A percentile compares a stretch with the other conserved stretches of the same genome.
These are phyloP conservation scores for Annona cherimola DNA, from an alignment of 164 flowering plant genomes.

Conservation along the genomic window DNA sequence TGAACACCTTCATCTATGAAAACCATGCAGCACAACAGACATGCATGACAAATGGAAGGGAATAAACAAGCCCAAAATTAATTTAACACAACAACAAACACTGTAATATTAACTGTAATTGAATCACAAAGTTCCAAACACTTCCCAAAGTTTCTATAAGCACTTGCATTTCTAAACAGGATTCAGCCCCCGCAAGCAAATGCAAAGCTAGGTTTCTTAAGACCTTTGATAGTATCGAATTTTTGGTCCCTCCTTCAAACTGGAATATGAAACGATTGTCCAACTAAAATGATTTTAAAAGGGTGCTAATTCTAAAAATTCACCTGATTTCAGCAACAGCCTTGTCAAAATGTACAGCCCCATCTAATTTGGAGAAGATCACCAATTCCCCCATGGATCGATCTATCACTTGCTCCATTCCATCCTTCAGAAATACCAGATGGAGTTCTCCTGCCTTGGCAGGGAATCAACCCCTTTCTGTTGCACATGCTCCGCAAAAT, in stretches of 20 bases:
- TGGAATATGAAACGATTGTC: not conserved
- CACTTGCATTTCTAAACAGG: not conserved
- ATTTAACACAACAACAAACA: not conserved
- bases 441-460: constrained; percentile 36
- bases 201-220: not conserved
- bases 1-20: too few species aligned
- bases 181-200: not conserved
- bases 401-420: not conserved
- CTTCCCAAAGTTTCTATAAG: constrained; percentile 1
- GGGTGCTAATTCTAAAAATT: not conserved
- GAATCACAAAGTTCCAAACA: not conserved
- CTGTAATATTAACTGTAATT: not conserved
- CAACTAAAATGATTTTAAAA: not conserved
- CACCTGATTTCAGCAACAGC: constrained; percentile 2
- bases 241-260: not conserved
- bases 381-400: too few species aligned
- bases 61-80: not conserved
- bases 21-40: not conserved
- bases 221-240: not conserved
- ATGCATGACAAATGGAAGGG: not conserved
- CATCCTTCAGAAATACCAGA: constrained; percentile 41
- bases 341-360: constrained; percentile 8
- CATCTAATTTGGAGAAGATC: not conserved
- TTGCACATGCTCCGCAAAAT: constrained; percentile 22
- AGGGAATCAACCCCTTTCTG: constrained; percentile 24